Conservation (phyloP, 345 rosid species). For the Salix udensis region DNA sequence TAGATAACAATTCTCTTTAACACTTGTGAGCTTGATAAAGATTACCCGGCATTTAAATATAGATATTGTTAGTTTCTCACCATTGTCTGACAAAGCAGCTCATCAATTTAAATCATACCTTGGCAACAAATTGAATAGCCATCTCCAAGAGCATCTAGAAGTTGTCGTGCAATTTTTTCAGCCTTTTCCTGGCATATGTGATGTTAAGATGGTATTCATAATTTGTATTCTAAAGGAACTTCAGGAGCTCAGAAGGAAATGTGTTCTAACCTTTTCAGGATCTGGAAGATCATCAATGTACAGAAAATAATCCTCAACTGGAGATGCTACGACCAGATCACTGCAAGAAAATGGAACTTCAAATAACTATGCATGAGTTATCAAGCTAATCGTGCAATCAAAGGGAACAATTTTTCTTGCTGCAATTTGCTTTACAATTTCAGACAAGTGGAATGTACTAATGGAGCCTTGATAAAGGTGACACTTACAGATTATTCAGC, state of each 20-base stretch:
- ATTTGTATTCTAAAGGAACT: not conserved
- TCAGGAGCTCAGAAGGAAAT: not conserved
- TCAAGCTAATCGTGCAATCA: conserved; percentile 8
- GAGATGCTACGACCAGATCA: conserved; percentile 91
- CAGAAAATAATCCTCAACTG: conserved; percentile 86
- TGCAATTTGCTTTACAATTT: not conserved
- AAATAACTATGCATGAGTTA: conserved; percentile 10
- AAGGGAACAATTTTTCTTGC: not conserved
- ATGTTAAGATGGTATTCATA: not conserved
- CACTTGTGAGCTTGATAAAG: too few relatives aligned
- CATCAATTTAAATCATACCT: conserved; percentile 41
- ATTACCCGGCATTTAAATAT: too few relatives aligned
- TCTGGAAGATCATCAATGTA: conserved; percentile 63
- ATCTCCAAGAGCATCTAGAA: conserved; percentile 80
- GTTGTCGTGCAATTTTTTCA: conserved; percentile 50
- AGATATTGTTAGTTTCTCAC: not conserved
- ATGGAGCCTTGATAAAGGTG: not conserved
- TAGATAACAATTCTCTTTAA: too few relatives aligned
- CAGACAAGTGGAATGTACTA: conserved; percentile 1
- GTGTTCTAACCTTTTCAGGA: conserved; percentile 54
- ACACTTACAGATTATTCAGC: conserved; percentile 87
- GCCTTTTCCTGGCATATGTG: conserved; percentile 50
- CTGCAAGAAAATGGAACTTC: conserved; percentile 45
- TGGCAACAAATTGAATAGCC: conserved; percentile 68
- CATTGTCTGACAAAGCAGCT: not conserved